Percentiles rank a stretch among this genome's conserved stretches.
Conservation (phyloP, 148 eudicot genomes). For the Vaccinium darrowii region DNA sequence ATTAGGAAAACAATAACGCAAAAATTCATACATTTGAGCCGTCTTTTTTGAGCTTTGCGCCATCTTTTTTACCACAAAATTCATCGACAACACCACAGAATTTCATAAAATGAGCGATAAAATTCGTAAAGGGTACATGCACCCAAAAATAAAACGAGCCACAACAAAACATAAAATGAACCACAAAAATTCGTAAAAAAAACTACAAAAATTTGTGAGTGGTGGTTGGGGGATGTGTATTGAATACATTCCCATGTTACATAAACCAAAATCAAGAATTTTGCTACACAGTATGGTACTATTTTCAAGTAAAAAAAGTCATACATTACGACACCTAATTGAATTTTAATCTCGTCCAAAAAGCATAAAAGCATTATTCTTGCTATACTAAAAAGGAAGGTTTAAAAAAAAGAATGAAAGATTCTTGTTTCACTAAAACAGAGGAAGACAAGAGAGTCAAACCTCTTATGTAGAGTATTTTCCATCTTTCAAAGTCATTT, state of each 20-base stretch:
- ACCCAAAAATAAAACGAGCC: too few relatives aligned
- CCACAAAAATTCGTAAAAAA: too few relatives aligned
- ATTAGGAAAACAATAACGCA: too few relatives aligned
- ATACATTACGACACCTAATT: background rate
- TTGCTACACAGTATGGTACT: background rate
- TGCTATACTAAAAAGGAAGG: background rate
- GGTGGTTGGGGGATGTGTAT: too few relatives aligned
- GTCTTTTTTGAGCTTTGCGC: too few relatives aligned
- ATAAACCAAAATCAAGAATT: background rate
- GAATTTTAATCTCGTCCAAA: background rate
- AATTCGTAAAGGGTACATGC: too few relatives aligned
- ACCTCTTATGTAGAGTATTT: background rate
- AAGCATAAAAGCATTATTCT: background rate
- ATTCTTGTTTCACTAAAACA: slow-evolving; percentile 42
- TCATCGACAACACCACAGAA: too few relatives aligned
- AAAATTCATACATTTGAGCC: too few relatives aligned
- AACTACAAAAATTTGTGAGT: too few relatives aligned
- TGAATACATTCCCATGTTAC: background rate
- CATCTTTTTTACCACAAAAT: too few relatives aligned
- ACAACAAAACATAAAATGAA: too few relatives aligned
- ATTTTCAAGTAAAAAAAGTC: background rate
- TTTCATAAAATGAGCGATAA: too few relatives aligned
- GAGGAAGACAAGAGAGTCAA: slow-evolving; percentile 31
- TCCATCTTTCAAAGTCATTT: background rate
- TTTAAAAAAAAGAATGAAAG: slow-evolving; percentile 40